Base-by-base conservation (phyloP, 192 early-diverging fungal species). In the Coemansia guatemalensis region DNA sequence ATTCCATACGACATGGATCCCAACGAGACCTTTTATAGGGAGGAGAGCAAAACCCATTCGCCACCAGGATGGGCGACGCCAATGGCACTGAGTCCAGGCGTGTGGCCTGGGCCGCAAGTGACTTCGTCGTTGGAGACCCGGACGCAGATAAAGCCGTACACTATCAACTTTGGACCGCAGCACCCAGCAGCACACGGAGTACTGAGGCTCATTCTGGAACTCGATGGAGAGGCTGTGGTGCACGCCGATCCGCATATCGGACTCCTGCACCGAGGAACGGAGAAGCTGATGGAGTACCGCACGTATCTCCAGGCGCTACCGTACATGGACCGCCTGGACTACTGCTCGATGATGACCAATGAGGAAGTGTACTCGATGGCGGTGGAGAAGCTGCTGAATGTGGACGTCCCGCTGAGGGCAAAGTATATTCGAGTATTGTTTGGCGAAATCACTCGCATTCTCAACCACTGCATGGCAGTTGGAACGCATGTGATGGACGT, bases 261-360 rank as follows among this genome's bases (percentile, higher is more conserved):
- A 63, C 84, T 99, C 24, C 83, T 99, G 64, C 97, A 99, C 78
- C 89, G 97, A 61, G 97, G 97, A 29, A 99, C 97, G 5, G 97
- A 99, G 75, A 99, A 99, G 84, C 80, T 99, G 70, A 99, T 99
- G 72, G 97, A 99, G 85, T 97, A 96, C 88, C 97, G 97, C 85
- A 97, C 92, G 6, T 99, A 99, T 71, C 82, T 95, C 35, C 97
- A 99, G 79, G 94, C 95, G 52, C 84, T 99, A 33, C 97, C 97
- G 33, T 99, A 99, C 84, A 96, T 99, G 84, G 97, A 97, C 79
- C 95, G 95, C 56, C 84, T 95, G 68, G 95, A 97, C 78, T 99
- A 99, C 75, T 90, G 94, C 54, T 99, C 97, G 41, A 99, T 99
- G 95, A 99, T 99, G 97, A 89, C 88, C 62, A 99, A 99, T 83